Conservation (phyloP, 2,329 filamentous ascomycete genomes). For the Sporothrix protearum region DNA sequence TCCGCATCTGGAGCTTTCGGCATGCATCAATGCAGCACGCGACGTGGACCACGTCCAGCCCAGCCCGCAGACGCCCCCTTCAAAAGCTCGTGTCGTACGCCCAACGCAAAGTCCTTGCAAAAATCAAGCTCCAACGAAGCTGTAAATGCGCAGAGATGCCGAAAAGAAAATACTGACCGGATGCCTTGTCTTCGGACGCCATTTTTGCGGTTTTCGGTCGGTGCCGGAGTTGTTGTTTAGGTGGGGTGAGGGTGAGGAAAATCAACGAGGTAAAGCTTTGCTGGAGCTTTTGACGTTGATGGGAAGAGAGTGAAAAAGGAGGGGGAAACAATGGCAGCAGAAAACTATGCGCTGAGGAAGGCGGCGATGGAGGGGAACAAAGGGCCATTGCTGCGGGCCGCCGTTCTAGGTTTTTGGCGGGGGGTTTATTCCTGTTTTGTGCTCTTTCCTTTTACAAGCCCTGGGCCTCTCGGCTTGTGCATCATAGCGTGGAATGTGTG, state of each 20-base stretch:
- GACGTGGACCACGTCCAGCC: not conserved
- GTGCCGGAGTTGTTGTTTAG: not conserved
- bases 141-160: not conserved
- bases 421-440: constrained; percentile 20
- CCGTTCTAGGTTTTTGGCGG: constrained; percentile 18
- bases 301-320: constrained; percentile 8
- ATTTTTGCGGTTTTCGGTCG: constrained; percentile 36
- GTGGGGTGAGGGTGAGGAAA: not conserved
- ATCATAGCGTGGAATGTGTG: not conserved
- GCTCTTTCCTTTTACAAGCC: constrained; percentile 17
- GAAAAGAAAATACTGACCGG: constrained; percentile 39
- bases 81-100: not conserved
- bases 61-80: not conserved
- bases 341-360: constrained; percentile 14
- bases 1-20: not conserved
- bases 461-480: not conserved
- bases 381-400: constrained; percentile 15
- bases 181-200: constrained; percentile 43
- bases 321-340: constrained; percentile 14
- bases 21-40: constrained; percentile 3
- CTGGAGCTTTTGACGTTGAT: constrained; percentile 21
- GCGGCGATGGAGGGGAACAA: constrained; percentile 17
- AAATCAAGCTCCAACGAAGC: not conserved
- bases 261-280: constrained; percentile 9
- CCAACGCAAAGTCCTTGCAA: not conserved